These are phyloP conservation scores for Panicum hallii DNA, from an alignment of 202 grass and related monocot species.

Conservation along the genomic window DNA sequence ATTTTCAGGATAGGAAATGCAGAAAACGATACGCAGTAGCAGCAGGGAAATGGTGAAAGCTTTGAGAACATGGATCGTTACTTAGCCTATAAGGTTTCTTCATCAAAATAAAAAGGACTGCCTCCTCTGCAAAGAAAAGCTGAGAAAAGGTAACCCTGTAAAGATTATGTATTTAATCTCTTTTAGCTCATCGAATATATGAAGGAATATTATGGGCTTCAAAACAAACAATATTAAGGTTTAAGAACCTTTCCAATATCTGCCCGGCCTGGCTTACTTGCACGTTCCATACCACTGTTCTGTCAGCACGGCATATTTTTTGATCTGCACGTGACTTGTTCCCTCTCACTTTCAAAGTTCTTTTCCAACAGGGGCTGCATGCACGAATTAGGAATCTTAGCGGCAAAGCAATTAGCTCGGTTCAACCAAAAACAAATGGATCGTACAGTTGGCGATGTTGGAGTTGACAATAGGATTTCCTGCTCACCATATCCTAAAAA, in stretches of 20 bases:
- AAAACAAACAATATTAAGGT: conserved; percentile 4
- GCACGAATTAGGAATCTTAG: conserved; percentile 1
- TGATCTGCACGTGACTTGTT: conserved; percentile 5
- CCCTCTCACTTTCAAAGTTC: background rate
- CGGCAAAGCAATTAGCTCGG: background rate
- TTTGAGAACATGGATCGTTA: background rate
- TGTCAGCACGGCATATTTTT: background rate
- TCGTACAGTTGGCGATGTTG: conserved; percentile 10
- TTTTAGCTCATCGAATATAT: conserved; percentile 4
- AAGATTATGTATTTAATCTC: background rate
- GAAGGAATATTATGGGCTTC: conserved; percentile 15
- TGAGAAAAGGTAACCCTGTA: background rate
- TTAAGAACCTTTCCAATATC: background rate
- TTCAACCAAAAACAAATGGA: background rate
- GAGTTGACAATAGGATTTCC: conserved; percentile 32
- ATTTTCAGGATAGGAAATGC: background rate
- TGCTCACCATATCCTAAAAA: background rate
- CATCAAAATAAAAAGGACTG: background rate
- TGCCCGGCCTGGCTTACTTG: background rate
- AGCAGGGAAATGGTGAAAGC: background rate
- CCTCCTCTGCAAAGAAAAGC: background rate
- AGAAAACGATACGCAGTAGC: background rate
- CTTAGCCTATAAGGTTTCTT: conserved; percentile 44
- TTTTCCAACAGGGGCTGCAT: background rate
- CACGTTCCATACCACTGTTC: conserved; percentile 28